These are phyloP conservation scores for Macrophomina phaseolina DNA, from an alignment of 2,329 filamentous ascomycete genomes.

Conservation along the genomic window DNA sequence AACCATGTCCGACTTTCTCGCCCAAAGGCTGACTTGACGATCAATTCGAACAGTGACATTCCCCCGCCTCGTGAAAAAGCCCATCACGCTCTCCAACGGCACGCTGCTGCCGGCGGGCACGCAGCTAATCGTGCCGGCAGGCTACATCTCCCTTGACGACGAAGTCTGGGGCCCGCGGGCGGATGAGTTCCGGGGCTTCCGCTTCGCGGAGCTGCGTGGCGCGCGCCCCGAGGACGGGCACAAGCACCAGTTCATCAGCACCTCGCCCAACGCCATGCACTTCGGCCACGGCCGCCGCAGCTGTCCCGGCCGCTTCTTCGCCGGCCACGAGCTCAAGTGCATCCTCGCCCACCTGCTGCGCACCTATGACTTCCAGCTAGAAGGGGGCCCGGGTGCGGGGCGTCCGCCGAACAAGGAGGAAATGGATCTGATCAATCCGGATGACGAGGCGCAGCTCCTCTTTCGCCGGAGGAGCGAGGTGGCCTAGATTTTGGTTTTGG, in stretches of 20 bases:
- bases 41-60: constrained; percentile 19
- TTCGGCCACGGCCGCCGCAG: constrained; percentile 42
- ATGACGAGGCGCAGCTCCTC: background rate
- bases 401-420: background rate
- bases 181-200: constrained; percentile 28
- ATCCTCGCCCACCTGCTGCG: constrained; percentile 36
- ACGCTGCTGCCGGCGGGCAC: constrained; percentile 29
- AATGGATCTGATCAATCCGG: constrained; percentile 1
- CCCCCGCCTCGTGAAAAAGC: constrained; percentile 28
- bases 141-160: constrained; percentile 4
- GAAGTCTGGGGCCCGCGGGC: constrained; percentile 21
- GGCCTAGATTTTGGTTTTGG: too few species aligned
- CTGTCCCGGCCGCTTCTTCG: constrained; percentile 42
- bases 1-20: background rate
- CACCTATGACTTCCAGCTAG: constrained; percentile 33
- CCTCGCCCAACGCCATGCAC: constrained; percentile 32
- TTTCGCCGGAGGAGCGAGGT: background rate
- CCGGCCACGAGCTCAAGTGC: constrained; percentile 42
- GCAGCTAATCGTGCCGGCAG: constrained; percentile 6
- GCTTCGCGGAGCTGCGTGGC: constrained; percentile 27
- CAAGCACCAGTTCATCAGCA: constrained; percentile 34
- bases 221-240: constrained; percentile 5
- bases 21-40: background rate
- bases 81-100: constrained; percentile 32
- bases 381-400: background rate